Evolutionary conservation across 1,139 yeast genomes (phyloP).

Genomic region (Debaryomycetaceae sp.): DNA sequence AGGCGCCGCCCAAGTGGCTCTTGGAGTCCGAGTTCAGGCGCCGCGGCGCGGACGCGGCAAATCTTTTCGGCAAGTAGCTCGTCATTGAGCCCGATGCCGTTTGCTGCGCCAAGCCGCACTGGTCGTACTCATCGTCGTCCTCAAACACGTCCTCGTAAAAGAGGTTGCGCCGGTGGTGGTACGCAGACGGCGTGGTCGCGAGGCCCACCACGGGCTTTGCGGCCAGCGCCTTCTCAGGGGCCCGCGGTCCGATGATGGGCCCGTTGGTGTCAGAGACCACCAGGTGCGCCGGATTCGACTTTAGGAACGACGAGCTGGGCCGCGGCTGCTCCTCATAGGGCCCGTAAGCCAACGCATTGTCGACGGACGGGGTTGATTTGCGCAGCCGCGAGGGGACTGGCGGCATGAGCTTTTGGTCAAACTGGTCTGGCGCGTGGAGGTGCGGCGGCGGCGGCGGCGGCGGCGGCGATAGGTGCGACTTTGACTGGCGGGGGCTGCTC

Average conservation of each 20-base stretch:
- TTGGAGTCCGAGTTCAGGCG: neutral
- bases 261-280: slow-evolving; percentile 13
- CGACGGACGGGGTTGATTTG: slow-evolving; percentile 9
- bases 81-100: too few relatives aligned
- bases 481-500: slow-evolving; percentile 25
- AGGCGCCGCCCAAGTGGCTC: neutral
- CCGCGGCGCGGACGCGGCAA: too few relatives aligned
- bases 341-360: neutral
- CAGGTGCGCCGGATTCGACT: slow-evolving; percentile 7
- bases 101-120: too few relatives aligned
- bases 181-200: slow-evolving; percentile 28
- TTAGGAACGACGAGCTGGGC: slow-evolving; percentile 9
- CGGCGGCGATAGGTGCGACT: slow-evolving; percentile 20
- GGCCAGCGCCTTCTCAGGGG: too few relatives aligned
- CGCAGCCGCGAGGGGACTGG: slow-evolving; percentile 34
- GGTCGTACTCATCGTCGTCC: slow-evolving; percentile 38
- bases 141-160: slow-evolving; percentile 42
- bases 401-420: slow-evolving; percentile 12
- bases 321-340: slow-evolving; percentile 3
- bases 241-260: too few relatives aligned
- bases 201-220: slow-evolving; percentile 15
- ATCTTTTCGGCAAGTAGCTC: too few relatives aligned
- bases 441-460: slow-evolving; percentile 20
- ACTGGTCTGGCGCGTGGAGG: slow-evolving; percentile 10
- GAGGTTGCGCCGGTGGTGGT: slow-evolving; percentile 12